These are phyloP conservation scores for Nitzschia inconspicua DNA, from an alignment of 108 stramenopile species.

Conservation along the genomic window DNA sequence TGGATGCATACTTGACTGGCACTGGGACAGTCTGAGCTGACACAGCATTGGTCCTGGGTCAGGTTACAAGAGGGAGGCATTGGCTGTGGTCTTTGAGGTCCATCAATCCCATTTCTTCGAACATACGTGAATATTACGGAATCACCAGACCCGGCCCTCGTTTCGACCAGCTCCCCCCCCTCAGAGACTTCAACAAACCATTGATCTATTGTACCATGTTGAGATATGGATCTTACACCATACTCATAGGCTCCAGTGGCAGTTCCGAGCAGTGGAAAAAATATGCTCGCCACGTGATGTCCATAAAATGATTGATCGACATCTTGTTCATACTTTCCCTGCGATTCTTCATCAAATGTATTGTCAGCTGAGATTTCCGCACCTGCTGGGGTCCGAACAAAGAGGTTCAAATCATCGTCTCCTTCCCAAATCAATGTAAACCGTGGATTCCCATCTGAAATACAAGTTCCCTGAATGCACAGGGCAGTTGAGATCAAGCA, in stretches of 20 bases:
- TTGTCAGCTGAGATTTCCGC: slow-evolving; percentile 1
- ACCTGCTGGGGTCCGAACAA: slow-evolving; percentile 25
- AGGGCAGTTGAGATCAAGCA: slow-evolving; percentile 13
- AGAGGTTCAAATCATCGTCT: slow-evolving; percentile 20
- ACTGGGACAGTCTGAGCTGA: slow-evolving; percentile 18
- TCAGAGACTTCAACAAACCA: slow-evolving; percentile 27
- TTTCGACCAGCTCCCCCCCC: slow-evolving; percentile 16
- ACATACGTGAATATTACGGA: slow-evolving; percentile 10
- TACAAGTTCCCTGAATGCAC: slow-evolving; percentile 29
- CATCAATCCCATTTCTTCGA: slow-evolving; percentile 1
- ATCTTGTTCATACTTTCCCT: slow-evolving; percentile 18
- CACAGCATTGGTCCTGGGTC: slow-evolving; percentile 23
- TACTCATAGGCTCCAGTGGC: slow-evolving; percentile 19
- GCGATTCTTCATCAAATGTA: slow-evolving; percentile 21
- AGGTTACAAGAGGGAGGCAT: slow-evolving; percentile 18
- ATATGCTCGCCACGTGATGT: slow-evolving; percentile 22
- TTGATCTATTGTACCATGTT: neutral
- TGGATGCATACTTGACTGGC: slow-evolving; percentile 22
- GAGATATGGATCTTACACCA: slow-evolving; percentile 3
- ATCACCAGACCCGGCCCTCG: slow-evolving; percentile 16
- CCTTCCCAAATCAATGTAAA: slow-evolving; percentile 31
- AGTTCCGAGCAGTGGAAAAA: slow-evolving; percentile 18
- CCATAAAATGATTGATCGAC: slow-evolving; percentile 1
- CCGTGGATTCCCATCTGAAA: slow-evolving; percentile 29
- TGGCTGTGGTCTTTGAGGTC: slow-evolving; percentile 19